A percentile compares a stretch with the other conserved stretches of the same genome.
Conservation (phyloP, 805 yeast species). For the Ogataea henricii region DNA sequence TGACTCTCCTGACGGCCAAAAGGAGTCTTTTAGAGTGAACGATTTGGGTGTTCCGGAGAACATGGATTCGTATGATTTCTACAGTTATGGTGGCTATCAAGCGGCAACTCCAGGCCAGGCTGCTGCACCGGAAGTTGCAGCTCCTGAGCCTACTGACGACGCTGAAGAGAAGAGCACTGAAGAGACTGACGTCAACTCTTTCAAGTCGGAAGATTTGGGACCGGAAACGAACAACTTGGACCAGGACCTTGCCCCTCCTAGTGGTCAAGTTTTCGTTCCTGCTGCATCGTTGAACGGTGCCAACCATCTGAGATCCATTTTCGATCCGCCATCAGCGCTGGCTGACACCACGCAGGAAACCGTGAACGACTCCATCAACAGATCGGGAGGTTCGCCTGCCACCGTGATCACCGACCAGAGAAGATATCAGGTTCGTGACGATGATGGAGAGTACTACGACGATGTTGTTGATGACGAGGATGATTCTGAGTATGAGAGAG, state of each 20-base stretch:
- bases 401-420: constrained; percentile 29
- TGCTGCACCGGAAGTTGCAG: neutral
- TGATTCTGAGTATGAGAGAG: constrained; percentile 45
- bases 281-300: constrained; percentile 21
- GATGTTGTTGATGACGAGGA: constrained; percentile 37
- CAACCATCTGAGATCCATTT: constrained; percentile 28
- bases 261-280: constrained; percentile 20
- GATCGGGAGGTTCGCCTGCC: constrained; percentile 22
- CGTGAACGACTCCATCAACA: neutral
- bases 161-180: constrained; percentile 5
- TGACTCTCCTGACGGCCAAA: constrained; percentile 1
- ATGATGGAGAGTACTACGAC: constrained; percentile 34
- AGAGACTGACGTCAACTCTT: neutral
- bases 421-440: constrained; percentile 30
- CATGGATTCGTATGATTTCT: constrained; percentile 29
- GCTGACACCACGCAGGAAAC: constrained; percentile 4
- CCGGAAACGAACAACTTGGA: constrained; percentile 4
- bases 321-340: constrained; percentile 31
- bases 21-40: constrained; percentile 1
- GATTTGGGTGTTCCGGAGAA: constrained; percentile 17
- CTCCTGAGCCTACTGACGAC: neutral
- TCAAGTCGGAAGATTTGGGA: constrained; percentile 10
- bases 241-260: constrained; percentile 26
- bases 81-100: constrained; percentile 36
- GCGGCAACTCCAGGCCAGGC: constrained; percentile 17